These are phyloP conservation scores for Stipa capillata DNA, from an alignment of 176 grass and related monocot species.

Conservation along the genomic window DNA sequence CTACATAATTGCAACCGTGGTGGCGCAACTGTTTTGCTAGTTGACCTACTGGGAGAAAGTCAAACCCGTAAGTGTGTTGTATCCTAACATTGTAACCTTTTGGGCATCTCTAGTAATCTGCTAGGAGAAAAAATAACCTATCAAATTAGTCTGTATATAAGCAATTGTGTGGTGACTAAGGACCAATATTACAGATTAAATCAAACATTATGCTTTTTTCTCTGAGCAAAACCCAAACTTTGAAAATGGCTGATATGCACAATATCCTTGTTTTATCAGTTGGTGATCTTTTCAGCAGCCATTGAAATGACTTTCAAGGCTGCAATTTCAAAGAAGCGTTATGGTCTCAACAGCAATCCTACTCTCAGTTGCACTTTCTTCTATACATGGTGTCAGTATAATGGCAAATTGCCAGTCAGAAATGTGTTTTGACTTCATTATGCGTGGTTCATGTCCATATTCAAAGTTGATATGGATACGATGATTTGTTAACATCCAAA, in stretches of 20 bases:
- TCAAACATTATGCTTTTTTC: neutral
- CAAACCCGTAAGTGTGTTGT: neutral
- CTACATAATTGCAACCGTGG: neutral
- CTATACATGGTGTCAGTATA: neutral
- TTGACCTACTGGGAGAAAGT: slow-evolving; percentile 2
- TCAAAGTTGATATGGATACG: slow-evolving; percentile 3
- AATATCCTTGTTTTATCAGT: neutral
- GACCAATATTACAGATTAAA: neutral
- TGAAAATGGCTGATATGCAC: neutral
- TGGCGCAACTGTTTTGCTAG: slow-evolving; percentile 22
- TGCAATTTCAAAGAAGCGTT: neutral
- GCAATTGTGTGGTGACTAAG: neutral
- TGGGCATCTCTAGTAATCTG: neutral
- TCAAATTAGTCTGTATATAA: neutral
- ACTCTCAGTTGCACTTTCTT: slow-evolving; percentile 5
- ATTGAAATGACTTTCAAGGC: neutral
- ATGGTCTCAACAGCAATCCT: slow-evolving; percentile 7
- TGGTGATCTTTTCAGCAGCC: neutral
- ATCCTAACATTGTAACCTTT: neutral
- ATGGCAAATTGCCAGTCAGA: neutral
- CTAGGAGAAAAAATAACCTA: neutral
- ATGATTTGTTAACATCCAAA: slow-evolving; percentile 13
- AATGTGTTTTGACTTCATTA: neutral
- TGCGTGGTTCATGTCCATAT: slow-evolving; percentile 3
- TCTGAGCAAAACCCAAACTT: neutral